Evolutionary conservation across 164 flowering plant genomes (phyloP).

Genomic region (Vitis rotundifolia): DNA sequence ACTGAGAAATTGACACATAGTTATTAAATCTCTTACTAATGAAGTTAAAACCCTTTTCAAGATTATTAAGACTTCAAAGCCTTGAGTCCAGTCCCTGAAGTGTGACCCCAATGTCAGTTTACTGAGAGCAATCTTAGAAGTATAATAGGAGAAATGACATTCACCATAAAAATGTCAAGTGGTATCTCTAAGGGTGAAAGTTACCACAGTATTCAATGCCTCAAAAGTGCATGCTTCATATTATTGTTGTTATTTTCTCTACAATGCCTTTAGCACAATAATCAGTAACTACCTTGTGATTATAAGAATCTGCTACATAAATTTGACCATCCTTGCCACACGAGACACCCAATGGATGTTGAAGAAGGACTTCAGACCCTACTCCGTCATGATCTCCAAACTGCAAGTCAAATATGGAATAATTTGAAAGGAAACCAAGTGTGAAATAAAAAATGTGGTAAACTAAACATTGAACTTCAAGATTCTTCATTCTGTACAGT

Average conservation of each 20-base stretch:
- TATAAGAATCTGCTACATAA: conserved; percentile 87
- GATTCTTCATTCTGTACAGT: background rate
- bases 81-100: background rate
- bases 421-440: background rate
- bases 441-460: background rate
- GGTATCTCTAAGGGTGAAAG: background rate
- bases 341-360: conserved; percentile 89
- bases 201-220: background rate
- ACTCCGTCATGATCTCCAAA: conserved; percentile 94
- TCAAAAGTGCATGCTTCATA: background rate
- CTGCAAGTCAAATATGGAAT: conserved; percentile 32
- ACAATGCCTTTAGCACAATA: background rate
- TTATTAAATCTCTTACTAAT: too few species aligned
- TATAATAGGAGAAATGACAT: background rate
- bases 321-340: conserved; percentile 72
- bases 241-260: background rate
- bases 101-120: background rate
- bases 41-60: too few species aligned
- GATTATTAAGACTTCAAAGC: too few species aligned
- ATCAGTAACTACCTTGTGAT: conserved; percentile 70
- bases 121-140: background rate
- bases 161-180: conserved; percentile 1
- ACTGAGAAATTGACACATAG: too few species aligned
- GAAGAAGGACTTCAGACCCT: conserved; percentile 92
- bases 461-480: background rate